Base-by-base conservation (phyloP, 2,329 filamentous ascomycete genomes). In the Cyclaneusma minus region DNA sequence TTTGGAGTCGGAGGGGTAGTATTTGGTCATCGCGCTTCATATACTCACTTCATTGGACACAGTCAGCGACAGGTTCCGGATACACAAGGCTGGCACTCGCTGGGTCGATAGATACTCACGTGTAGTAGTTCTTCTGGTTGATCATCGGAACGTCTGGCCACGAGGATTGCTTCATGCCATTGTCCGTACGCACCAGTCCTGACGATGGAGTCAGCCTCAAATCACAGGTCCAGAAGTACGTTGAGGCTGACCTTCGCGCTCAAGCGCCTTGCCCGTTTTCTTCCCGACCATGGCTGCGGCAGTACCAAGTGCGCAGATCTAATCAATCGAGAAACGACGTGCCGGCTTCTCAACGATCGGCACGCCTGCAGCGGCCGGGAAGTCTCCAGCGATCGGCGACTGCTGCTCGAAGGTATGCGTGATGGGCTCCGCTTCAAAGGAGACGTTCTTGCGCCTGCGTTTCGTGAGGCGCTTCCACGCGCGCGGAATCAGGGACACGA, bases 71-170 rank as follows among this genome's bases (percentile, higher is more conserved):
- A 19, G 13, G 12, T 7, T 13, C 13, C 24, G 7, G 6, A n/a
- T 16, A 15, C 18, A 8, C 15, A 5, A 14, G 14, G n/a, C 9
- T 15, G 14, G 16, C 19, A 15, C 16, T n/a, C n/a, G n/a, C n/a
- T n/a, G n/a, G n/a, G n/a, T n/a, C n/a, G n/a, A n/a, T n/a, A n/a
- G n/a, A n/a, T n/a, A 59, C 73, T 34, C 64, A 89, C 82, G 85
- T 93, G 52, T 94, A 94, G 54, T 98, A 98, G 53, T 98, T 98
- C 60, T 98, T 98, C 53, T 98, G 89, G 50, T 98, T 98, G 55
- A 98, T 98, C 43, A 89, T 82, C 22, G 70, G 66, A 31, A 93
- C 74, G 46, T 89, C 78, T 7, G 89, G 87, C 87, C 89, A 98
- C 50, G 68, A 91, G 24, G 84, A 81, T 47, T 89, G 70, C 48